These are phyloP conservation scores for Murraya paniculata DNA, from an alignment of 345 rosid species.

Conservation along the genomic window DNA sequence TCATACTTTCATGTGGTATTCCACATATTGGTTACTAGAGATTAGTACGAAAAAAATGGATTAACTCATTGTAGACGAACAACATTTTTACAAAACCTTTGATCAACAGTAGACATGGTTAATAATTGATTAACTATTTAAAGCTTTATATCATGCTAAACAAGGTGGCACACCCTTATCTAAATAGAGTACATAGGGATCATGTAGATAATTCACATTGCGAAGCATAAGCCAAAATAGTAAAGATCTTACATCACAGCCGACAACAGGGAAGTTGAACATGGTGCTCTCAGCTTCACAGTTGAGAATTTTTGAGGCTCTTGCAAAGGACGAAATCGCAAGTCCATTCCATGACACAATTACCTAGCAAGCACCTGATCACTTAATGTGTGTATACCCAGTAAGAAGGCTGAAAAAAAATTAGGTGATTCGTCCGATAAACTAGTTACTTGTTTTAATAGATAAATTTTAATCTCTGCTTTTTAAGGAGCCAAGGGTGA, in stretches of 20 bases:
- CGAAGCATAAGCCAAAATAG: not conserved
- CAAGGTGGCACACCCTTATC: not conserved
- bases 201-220: not conserved
- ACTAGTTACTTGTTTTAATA: not conserved
- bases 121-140: not conserved
- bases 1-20: too few relatives aligned
- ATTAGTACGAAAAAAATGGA: too few relatives aligned
- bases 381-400: conserved; percentile 3
- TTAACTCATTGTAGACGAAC: too few relatives aligned
- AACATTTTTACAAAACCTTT: too few relatives aligned
- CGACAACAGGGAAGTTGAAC: conserved; percentile 66
- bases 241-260: conserved; percentile 57
- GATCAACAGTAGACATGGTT: too few relatives aligned
- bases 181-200: not conserved
- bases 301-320: conserved; percentile 79
- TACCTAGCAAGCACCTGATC: conserved; percentile 46
- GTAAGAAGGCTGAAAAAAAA: conserved; percentile 7
- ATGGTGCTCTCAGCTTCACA: conserved; percentile 47
- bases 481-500: not conserved
- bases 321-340: conserved; percentile 75
- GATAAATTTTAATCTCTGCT: conserved; percentile 46
- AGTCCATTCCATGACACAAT: conserved; percentile 97
- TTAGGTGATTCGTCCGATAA: not conserved
- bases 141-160: not conserved
- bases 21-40: too few relatives aligned